Evolutionary conservation across 176 grass and related monocot genomes (phyloP).

Genomic region (Carex myosuroides): DNA sequence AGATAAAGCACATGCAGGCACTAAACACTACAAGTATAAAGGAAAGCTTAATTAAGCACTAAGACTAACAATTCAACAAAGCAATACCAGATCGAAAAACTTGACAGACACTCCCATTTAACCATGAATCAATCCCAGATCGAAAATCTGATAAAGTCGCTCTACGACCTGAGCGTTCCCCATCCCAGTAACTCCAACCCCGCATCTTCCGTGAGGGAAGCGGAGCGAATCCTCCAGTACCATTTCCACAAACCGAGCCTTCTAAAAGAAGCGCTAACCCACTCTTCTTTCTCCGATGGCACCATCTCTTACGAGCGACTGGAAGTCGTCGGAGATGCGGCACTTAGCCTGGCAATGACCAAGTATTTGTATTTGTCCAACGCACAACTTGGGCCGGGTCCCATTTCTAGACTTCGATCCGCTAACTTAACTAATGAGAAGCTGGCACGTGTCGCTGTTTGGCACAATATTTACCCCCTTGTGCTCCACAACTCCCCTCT

Average conservation of each 20-base stretch:
- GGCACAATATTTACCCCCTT: conserved; percentile 45
- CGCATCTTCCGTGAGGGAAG: background rate
- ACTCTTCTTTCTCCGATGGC: background rate
- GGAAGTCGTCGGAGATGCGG: conserved; percentile 71
- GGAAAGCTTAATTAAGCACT: too few relatives aligned
- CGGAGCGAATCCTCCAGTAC: conserved; percentile 51
- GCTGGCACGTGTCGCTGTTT: conserved; percentile 55
- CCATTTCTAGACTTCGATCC: conserved; percentile 43
- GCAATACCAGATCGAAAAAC: too few relatives aligned
- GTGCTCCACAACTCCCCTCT: conserved; percentile 42
- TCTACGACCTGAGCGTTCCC: background rate
- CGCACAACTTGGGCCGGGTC: conserved; percentile 32
- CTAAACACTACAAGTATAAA: too few relatives aligned
- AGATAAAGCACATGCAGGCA: too few relatives aligned
- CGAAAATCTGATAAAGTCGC: background rate
- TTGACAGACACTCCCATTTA: background rate
- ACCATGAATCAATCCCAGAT: background rate
- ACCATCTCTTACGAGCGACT: conserved; percentile 28
- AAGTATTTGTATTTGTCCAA: conserved; percentile 37
- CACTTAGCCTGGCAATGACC: conserved; percentile 41
- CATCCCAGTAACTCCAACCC: background rate
- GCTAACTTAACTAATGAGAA: conserved; percentile 76
- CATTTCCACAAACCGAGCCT: conserved; percentile 37
- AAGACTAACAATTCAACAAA: too few relatives aligned
- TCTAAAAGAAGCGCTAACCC: conserved; percentile 69